phyloP scores from a whole-genome alignment of 140 eudicot genomes.

The Stevia rebaudiana region DNA sequence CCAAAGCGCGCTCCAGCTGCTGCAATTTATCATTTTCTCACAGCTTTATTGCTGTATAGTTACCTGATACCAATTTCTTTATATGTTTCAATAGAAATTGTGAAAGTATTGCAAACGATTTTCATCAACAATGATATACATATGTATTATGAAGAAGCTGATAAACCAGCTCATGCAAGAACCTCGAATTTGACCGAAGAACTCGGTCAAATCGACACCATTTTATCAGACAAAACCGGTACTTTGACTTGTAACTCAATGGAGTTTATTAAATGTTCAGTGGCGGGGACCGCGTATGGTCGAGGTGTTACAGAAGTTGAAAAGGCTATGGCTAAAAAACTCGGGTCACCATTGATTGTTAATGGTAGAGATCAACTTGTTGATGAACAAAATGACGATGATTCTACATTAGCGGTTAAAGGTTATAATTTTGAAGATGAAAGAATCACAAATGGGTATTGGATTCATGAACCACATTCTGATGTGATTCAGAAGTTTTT shows the following conservation, averaged over 20 bases:
- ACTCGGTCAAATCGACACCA: conserved; percentile 89
- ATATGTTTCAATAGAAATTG: conserved; percentile 84
- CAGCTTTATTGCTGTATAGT: conserved; percentile 63
- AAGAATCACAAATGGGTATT: conserved; percentile 61
- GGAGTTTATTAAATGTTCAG: conserved; percentile 91
- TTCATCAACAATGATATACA: conserved; percentile 70
- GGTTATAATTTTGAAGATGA: conserved; percentile 89
- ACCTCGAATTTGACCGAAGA: conserved; percentile 92
- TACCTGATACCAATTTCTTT: conserved; percentile 86
- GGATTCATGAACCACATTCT: conserved; percentile 63
- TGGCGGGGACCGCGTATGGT: conserved; percentile 96
- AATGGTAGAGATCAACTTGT: conserved; percentile 31
- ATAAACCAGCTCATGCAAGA: conserved; percentile 94
- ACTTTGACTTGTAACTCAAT: conserved; percentile 90
- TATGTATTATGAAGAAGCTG: conserved; percentile 86
- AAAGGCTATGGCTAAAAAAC: conserved; percentile 77
- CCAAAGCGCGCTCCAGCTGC: conserved; percentile 70
- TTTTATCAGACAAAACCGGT: conserved; percentile 92
- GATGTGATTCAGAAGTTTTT: conserved; percentile 69
- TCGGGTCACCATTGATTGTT: conserved; percentile 52
- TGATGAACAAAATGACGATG: conserved; percentile 26
- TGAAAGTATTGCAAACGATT: conserved; percentile 76
- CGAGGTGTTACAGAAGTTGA: conserved; percentile 91
- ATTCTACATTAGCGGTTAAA: conserved; percentile 40
- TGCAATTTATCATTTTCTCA: conserved; percentile 66